Evolutionary conservation across 1,284 basidiomycete species (phyloP), one percentile per base, ranked within the genome.

Genomic region (Cryptococcus sp.): DNA sequence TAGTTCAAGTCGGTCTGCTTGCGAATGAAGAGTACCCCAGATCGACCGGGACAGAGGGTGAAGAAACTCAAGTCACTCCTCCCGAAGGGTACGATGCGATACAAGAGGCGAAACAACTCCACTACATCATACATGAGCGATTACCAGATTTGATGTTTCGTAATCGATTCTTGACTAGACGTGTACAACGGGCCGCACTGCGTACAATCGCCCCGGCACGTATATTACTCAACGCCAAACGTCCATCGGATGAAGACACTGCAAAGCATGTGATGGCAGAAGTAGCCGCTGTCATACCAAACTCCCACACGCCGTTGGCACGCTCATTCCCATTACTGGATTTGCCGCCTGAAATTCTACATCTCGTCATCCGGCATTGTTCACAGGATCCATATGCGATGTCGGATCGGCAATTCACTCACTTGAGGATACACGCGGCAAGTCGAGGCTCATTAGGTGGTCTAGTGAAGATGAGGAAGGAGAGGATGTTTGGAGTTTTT

Each of bases 331-430:
- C 7, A 25, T 42, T 73, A 7, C 51, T 73, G 40, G 66, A 70
- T 7, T 59, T 73, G 11, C 71, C 71, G 22, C 49, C 50, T 34
- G 71, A 73, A 49, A 60, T 73, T 13, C 39, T 67, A 13, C 54
- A 67, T 24, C 55, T 62, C 21, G 63, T 73, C 23, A 60, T 68
- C 0, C 55, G 64, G 18, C 66, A 72, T 52, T 46, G 52, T 13
- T 60, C 57, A 3, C 51, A 55, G 9, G 71, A 73, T 48, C 48
- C 64, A 0, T 43, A 53, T 7, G 71, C 71, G 13, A 54, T 73
- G 19, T 58, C 57, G n/a, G 64, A 67, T 24, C 49, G 52, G 2
- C 71, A 73, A 54, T 72, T 61, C 53, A 52, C 56, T 4, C 53
- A 64, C 23, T 21, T 73, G 9, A 43, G 61, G 16, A 53, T 45